Evolutionary conservation across 495 filamentous ascomycete genomes (phyloP).

Genomic region (Penicillium lagena): DNA sequence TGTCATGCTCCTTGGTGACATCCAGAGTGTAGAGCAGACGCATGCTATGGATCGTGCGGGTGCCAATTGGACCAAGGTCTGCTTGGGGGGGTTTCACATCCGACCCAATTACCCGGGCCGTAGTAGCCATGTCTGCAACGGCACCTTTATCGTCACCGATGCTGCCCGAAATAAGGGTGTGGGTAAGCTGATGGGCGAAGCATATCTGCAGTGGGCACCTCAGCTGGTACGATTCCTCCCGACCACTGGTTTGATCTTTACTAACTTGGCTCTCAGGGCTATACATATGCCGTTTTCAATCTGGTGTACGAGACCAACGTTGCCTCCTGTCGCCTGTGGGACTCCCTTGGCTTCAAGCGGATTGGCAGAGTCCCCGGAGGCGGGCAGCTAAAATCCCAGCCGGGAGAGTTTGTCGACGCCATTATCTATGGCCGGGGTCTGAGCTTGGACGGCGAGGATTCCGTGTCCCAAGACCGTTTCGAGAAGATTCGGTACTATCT

Average conservation of each 20-base stretch:
- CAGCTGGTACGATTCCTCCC: conserved; percentile 53
- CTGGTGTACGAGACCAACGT: conserved; percentile 97
- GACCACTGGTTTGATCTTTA: background rate
- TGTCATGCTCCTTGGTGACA: conserved; percentile 84
- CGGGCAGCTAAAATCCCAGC: conserved; percentile 76
- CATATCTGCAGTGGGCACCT: conserved; percentile 91
- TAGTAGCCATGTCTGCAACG: conserved; percentile 95
- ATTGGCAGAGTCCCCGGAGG: conserved; percentile 87
- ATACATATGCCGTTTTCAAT: conserved; percentile 96
- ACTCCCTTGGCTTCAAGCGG: conserved; percentile 94
- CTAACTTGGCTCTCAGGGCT: conserved; percentile 50
- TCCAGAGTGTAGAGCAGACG: conserved; percentile 58
- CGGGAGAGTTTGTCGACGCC: conserved; percentile 79
- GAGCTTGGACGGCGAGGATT: conserved; percentile 70
- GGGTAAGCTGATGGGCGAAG: conserved; percentile 88
- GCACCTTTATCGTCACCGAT: conserved; percentile 89
- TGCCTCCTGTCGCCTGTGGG: conserved; percentile 92
- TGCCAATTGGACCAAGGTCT: conserved; percentile 76
- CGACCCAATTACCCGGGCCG: conserved; percentile 96
- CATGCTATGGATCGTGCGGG: conserved; percentile 45
- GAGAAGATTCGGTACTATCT: conserved; percentile 98
- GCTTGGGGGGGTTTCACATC: conserved; percentile 92
- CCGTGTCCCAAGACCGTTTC: conserved; percentile 92
- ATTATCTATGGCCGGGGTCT: conserved; percentile 95
- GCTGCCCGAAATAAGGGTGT: conserved; percentile 85